A percentile compares a stretch with the other conserved stretches of the same genome.
phyloP scores from a whole-genome alignment of 2,329 filamentous ascomycete species.

The Lomentospora prolificans region DNA sequence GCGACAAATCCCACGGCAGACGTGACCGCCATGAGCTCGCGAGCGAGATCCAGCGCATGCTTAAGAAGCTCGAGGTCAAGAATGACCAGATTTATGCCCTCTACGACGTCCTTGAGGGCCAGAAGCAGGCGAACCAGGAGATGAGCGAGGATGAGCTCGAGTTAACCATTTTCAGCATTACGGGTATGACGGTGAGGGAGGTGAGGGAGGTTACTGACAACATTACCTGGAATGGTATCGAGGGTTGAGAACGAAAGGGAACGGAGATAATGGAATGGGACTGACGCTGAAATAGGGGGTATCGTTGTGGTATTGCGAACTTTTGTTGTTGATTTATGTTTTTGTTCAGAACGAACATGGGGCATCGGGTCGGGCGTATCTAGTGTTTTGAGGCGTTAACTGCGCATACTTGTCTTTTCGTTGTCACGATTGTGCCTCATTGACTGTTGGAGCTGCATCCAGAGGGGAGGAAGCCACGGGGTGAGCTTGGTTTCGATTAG shows the following conservation, averaged over 20 bases:
- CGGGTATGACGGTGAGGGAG: slow-evolving; percentile 34
- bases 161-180: slow-evolving; percentile 50
- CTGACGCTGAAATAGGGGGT: not conserved
- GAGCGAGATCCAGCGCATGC: slow-evolving; percentile 49
- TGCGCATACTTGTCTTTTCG: not conserved
- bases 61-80: slow-evolving; percentile 60
- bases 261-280: not conserved
- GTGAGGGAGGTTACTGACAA: slow-evolving; percentile 31
- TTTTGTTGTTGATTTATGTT: no score
- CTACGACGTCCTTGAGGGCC: slow-evolving; percentile 75
- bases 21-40: slow-evolving; percentile 53
- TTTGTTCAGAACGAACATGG: not conserved
- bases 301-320: not conserved
- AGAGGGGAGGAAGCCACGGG: not conserved
- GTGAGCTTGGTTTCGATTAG: no score
- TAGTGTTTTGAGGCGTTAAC: not conserved
- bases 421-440: not conserved
- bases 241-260: slow-evolving; percentile 9
- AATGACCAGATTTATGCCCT: slow-evolving; percentile 72
- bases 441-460: not conserved
- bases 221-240: slow-evolving; percentile 26
- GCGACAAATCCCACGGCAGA: slow-evolving; percentile 57
- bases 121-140: slow-evolving; percentile 54
- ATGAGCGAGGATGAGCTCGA: slow-evolving; percentile 56
- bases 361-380: not conserved